phyloP scores from a whole-genome alignment of 148 eudicot species.

The Nepenthes mirabilis region DNA sequence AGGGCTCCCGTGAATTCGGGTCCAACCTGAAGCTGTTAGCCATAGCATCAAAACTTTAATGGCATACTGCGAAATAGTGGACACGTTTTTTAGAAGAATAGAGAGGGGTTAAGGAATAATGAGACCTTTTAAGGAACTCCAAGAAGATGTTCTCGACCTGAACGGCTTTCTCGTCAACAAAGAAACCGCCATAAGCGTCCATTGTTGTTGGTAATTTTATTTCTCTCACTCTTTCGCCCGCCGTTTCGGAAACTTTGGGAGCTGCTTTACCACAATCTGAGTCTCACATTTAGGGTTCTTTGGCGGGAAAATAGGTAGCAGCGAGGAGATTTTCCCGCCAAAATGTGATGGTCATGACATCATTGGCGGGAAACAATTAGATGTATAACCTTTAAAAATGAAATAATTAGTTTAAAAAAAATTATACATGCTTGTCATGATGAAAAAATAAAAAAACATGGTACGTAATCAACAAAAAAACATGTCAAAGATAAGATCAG shows the following conservation, averaged over 20 bases:
- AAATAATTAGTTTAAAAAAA: too few species aligned
- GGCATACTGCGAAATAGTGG: background rate
- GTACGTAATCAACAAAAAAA: too few species aligned
- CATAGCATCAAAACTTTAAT: background rate
- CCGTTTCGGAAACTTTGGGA: background rate
- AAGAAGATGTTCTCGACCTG: constrained; percentile 71
- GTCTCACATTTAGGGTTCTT: background rate
- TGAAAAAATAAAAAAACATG: too few species aligned
- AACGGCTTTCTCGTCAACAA: constrained; percentile 73
- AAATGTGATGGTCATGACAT: too few species aligned
- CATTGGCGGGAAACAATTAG: too few species aligned
- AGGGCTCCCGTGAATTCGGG: constrained; percentile 34
- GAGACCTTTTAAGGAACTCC: constrained; percentile 66
- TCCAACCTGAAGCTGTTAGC: constrained; percentile 38
- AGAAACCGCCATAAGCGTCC: constrained; percentile 49
- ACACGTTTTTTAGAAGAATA: background rate
- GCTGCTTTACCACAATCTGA: background rate
- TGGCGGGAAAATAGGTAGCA: too few species aligned
- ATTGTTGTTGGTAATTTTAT: constrained; percentile 10
- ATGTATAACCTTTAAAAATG: too few species aligned
- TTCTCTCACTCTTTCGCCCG: constrained; percentile 1
- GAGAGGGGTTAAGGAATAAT: too few species aligned
- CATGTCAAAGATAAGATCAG: too few species aligned
- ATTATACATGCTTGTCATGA: too few species aligned
- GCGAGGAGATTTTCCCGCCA: too few species aligned